These are phyloP conservation scores for Ochetophila trinervis DNA, from an alignment of 306 rosid genomes.

Conservation along the genomic window DNA sequence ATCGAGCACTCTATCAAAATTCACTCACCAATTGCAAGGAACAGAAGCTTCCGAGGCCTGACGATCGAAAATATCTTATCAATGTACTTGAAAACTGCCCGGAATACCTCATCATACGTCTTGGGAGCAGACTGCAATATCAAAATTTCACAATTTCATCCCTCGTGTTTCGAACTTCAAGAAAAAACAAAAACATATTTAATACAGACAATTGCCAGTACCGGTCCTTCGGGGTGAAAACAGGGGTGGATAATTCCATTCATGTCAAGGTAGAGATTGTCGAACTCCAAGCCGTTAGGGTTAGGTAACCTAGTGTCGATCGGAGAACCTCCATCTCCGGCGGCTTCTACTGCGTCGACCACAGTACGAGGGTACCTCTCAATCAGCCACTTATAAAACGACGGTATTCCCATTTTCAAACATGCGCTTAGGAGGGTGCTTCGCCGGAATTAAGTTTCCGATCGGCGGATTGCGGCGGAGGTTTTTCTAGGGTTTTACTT, in stretches of 20 bases:
- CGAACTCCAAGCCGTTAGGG: slow-evolving; percentile 21
- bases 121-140: slow-evolving; percentile 21
- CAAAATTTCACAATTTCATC: not conserved
- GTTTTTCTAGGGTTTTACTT: too few relatives aligned
- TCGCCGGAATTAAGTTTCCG: too few relatives aligned
- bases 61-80: slow-evolving; percentile 20
- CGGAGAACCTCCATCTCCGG: not conserved
- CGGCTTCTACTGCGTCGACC: slow-evolving; percentile 6
- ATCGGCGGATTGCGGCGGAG: too few relatives aligned
- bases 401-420: slow-evolving; percentile 21
- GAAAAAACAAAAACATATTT: not conserved
- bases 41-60: slow-evolving; percentile 24
- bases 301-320: slow-evolving; percentile 1
- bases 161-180: not conserved
- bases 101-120: slow-evolving; percentile 21
- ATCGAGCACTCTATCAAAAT: not conserved
- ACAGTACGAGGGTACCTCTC: slow-evolving; percentile 14
- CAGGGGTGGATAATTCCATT: slow-evolving; percentile 35
- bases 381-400: slow-evolving; percentile 25
- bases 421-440: too few relatives aligned
- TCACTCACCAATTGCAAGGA: slow-evolving; percentile 26
- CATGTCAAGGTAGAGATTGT: slow-evolving; percentile 38
- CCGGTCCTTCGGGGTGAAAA: slow-evolving; percentile 29
- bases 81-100: slow-evolving; percentile 18
- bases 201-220: not conserved